Evolutionary conservation across 83 land plant species (phyloP).

Genomic region (Picea abies): DNA sequence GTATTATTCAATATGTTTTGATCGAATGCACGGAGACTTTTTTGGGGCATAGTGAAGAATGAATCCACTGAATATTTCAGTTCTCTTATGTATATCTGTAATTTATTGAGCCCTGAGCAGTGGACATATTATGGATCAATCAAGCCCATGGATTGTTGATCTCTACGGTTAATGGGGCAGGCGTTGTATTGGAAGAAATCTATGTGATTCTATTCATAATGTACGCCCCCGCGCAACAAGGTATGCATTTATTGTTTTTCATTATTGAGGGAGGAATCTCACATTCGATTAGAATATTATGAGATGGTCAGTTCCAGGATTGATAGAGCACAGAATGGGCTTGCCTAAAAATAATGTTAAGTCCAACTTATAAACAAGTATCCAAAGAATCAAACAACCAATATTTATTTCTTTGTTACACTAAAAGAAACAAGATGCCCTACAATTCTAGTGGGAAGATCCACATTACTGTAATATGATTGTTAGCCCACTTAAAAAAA

Average conservation of each 20-base stretch:
- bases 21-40: neutral
- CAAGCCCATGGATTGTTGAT: conserved; percentile 59
- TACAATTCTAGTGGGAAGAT: too few relatives aligned
- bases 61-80: conserved; percentile 68
- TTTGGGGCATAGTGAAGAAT: conserved; percentile 45
- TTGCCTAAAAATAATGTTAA: too few relatives aligned
- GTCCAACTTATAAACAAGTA: too few relatives aligned
- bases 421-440: too few relatives aligned
- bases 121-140: conserved; percentile 70
- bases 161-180: conserved; percentile 58
- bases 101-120: conserved; percentile 53
- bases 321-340: too few relatives aligned
- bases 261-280: too few relatives aligned
- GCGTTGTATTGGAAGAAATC: conserved; percentile 33
- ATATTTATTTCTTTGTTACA: too few relatives aligned
- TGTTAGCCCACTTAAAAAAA: too few relatives aligned
- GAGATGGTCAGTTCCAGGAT: too few relatives aligned
- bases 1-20: neutral
- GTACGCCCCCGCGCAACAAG: conserved; percentile 30
- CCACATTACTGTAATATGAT: too few relatives aligned
- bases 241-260: neutral
- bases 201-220: conserved; percentile 57
- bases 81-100: conserved; percentile 44
- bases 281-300: too few relatives aligned
- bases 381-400: conserved; percentile 37